Conservation (phyloP, 2,329 filamentous ascomycete genomes). For the Fusarium graminum region DNA sequence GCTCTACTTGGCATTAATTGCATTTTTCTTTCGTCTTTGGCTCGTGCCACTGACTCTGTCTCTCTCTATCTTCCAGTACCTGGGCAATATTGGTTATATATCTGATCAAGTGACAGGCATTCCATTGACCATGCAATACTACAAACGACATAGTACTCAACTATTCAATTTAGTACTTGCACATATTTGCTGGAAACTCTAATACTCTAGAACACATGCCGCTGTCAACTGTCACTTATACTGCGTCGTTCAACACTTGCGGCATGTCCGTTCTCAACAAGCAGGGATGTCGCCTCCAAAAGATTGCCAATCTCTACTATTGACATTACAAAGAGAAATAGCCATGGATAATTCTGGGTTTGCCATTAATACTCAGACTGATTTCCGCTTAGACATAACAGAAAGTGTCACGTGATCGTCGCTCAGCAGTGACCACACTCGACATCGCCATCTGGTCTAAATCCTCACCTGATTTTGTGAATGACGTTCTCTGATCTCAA, state of each 20-base stretch:
- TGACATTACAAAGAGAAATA: too few relatives aligned
- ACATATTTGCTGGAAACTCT: neutral
- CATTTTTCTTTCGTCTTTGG: neutral
- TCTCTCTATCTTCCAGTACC: too few relatives aligned
- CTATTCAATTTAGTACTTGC: neutral
- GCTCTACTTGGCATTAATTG: neutral
- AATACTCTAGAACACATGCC: neutral
- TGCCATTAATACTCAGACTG: neutral
- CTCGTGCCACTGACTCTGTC: neutral
- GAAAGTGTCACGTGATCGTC: slow-evolving; percentile 24
- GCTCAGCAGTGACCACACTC: neutral
- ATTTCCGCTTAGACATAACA: neutral
- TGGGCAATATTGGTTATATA: too few relatives aligned
- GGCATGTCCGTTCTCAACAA: too few relatives aligned
- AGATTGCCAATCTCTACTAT: neutral
- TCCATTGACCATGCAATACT: neutral
- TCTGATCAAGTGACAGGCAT: too few relatives aligned
- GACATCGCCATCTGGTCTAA: neutral
- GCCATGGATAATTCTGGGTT: neutral
- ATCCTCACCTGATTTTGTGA: slow-evolving; percentile 21
- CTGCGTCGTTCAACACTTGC: too few relatives aligned
- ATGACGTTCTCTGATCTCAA: slow-evolving; percentile 21
- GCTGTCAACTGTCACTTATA: neutral
- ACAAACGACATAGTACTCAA: neutral
- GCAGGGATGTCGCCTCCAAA: too few relatives aligned